These are phyloP conservation scores for Plasmopara muralis DNA, from an alignment of 352 stramenopile genomes.

Conservation along the genomic window DNA sequence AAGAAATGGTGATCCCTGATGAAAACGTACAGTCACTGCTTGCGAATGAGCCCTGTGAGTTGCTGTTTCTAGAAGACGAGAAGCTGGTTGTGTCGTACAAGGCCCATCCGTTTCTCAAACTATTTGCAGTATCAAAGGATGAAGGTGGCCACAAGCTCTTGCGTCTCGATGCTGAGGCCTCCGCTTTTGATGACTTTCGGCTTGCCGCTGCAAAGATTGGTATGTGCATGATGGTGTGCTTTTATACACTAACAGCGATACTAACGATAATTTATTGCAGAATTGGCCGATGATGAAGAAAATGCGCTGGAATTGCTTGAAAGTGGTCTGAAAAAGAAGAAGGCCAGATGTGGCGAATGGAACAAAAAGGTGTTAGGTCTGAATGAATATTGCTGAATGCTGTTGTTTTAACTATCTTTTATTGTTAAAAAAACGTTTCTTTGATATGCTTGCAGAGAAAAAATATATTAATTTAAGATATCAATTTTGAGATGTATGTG, in stretches of 20 bases:
- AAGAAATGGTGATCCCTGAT: slow-evolving; percentile 18
- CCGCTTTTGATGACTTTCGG: slow-evolving; percentile 38
- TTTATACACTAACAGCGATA: background rate
- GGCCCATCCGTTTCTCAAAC: slow-evolving; percentile 48
- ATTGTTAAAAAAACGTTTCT: too few species aligned
- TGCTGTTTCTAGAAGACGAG: slow-evolving; percentile 41
- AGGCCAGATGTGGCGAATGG: slow-evolving; percentile 47
- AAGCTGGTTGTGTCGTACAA: slow-evolving; percentile 53
- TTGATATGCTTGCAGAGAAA: too few species aligned
- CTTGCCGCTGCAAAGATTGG: slow-evolving; percentile 43
- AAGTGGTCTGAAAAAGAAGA: slow-evolving; percentile 77
- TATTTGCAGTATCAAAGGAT: slow-evolving; percentile 39
- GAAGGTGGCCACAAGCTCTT: slow-evolving; percentile 17
- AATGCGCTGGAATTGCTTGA: slow-evolving; percentile 53
- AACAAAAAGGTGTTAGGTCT: slow-evolving; percentile 29
- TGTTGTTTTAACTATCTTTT: too few species aligned
- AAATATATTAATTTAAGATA: too few species aligned
- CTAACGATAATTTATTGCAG: slow-evolving; percentile 21
- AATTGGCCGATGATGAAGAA: slow-evolving; percentile 39
- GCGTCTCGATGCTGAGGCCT: slow-evolving; percentile 13
- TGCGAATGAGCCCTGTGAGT: slow-evolving; percentile 39
- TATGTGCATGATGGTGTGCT: slow-evolving; percentile 14
- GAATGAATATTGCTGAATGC: slow-evolving; percentile 11
- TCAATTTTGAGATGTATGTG: too few species aligned
- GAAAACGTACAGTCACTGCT: slow-evolving; percentile 33